Base-by-base conservation (phyloP, 208 protist genomes). In the Leishmania gerbilli region DNA sequence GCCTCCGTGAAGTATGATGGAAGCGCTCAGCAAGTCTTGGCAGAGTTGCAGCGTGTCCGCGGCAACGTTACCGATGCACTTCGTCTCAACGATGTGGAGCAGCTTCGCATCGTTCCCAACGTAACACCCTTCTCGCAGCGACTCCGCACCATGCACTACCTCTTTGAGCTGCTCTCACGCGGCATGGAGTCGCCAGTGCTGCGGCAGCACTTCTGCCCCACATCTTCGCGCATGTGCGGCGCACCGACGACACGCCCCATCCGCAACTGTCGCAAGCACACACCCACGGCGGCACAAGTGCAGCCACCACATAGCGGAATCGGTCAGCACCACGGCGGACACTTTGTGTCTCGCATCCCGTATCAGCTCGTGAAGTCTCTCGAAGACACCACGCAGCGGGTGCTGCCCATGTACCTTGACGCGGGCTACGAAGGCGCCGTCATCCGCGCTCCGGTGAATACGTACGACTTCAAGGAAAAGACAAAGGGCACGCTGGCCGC, bases 391-490 rank as follows among this genome's bases (percentile, higher is more conserved):
- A 82, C 86, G 75, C 64, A 79, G 42, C 84, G 87, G 17, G 58
- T 92, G n/a, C 82, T 96, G 49, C 85, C 89, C 3, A 67, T 71
- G 34, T 97, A 91, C 84, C 55, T 91, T 9, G 58, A 55, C 24
- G 72, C 62, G 37, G 87, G 90, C 75, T 97, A 94, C 88, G 95
- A 97, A 76, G 95, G 95, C 31, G 93, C 93, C 56, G 95, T 97
- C 17, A 77, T 96, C 49, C 95, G 95, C 45, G 89, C 84, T 31
- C 89, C 93, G 3, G 76, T 88, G 56, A 97, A 97, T 74, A 79
- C 92, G 37, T 97, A 97, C 81, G 91, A 91, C 58, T 87, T 95
- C 69, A 85, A 83, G 51, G 91, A 96, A 80, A 96, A 95, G 86
- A 71, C 77, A 49, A 91, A 90, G 58, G 91, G 90, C 60, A 87